Evolutionary conservation across 2,329 filamentous ascomycete genomes (phyloP), one percentile per base, ranked within the genome.

Genomic region (Beauveria rudraprayagi): DNA sequence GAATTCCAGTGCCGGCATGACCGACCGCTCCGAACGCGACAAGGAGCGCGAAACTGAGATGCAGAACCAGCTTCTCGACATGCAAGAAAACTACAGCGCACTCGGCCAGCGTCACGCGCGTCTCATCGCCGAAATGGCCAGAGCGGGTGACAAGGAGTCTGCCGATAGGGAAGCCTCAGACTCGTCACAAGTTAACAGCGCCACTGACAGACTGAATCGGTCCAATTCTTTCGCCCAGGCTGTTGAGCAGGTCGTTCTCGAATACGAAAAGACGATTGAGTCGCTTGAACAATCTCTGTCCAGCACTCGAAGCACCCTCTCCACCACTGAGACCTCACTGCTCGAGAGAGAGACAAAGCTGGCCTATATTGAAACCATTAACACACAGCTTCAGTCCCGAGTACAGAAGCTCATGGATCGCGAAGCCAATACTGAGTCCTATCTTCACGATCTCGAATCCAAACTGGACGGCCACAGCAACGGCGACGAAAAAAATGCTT

Each of bases 191-290:
- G 90, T 87, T 60, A 91, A 93, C 70, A 90, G 80, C 66, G 91
- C 92, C 1, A 88, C 92, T 26, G 92, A 97, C 71, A 84, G 94
- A 58, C 77, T 97, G 65, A 95, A 97, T 71, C 87, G 94, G 46
- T 99, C 95, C 19, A 96, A 95, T 71, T 95, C 91, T 0, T 97
- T 99, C 71, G 92, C 93, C 1, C 89, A 96, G 71, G 93, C 93
- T 30, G 93, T 99, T 22, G 94, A 99, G 70, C 90, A 96, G 70
- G 91, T 99, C 24, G 91, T 99, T 3, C 78, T 97, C 54, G 94
- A 99, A 75, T 99, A 99, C 71, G 95, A 99, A 73, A 97, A 96
- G 80, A 99, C 95, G 0, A 99, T 99, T 55, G 92, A 97, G 72
- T 89, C 85, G 58, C 82, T 99, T 17, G 94, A 99, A 73, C 87